Percentiles rank a stretch among this genome's conserved stretches.
phyloP scores from a whole-genome alignment of 768 basidiomycete species.

The Pluteus cervinus region DNA sequence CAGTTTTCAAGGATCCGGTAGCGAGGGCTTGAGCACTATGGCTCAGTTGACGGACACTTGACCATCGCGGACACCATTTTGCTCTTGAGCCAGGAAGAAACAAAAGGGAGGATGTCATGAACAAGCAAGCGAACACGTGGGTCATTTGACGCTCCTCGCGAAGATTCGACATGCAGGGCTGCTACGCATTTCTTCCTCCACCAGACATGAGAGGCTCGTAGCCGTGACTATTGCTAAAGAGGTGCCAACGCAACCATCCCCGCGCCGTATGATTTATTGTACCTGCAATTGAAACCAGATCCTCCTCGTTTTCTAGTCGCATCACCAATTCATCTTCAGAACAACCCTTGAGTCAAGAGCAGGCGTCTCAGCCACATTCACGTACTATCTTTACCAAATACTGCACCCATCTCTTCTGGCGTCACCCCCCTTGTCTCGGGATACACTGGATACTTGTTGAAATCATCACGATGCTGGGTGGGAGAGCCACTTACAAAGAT shows the following conservation, averaged over 20 bases:
- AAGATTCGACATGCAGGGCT: constrained; percentile 45
- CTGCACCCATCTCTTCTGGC: constrained; percentile 85
- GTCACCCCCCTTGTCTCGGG: constrained; percentile 86
- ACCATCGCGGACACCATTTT: constrained; percentile 2
- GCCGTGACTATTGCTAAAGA: constrained; percentile 9
- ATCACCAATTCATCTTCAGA: constrained; percentile 41
- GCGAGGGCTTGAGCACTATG: constrained; percentile 10
- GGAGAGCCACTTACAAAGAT: constrained; percentile 52
- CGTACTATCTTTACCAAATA: constrained; percentile 75
- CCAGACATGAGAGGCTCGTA: constrained; percentile 2
- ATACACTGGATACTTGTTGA: constrained; percentile 46
- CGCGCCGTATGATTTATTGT: too few relatives aligned
- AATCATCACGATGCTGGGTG: neutral
- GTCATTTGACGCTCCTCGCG: too few relatives aligned
- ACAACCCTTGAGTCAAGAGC: too few relatives aligned
- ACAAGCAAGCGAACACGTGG: too few relatives aligned
- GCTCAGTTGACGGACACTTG: constrained; percentile 16
- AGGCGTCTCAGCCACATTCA: too few relatives aligned
- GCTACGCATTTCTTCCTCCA: too few relatives aligned
- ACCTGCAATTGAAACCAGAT: constrained; percentile 47
- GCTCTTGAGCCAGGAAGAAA: too few relatives aligned
- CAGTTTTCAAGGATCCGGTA: neutral
- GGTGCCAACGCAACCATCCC: too few relatives aligned
- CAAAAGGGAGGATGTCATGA: too few relatives aligned
- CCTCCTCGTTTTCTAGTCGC: constrained; percentile 59